Evolutionary conservation across 2,329 filamentous ascomycete species (phyloP).

Genomic region (Alternaria gansuensis): DNA sequence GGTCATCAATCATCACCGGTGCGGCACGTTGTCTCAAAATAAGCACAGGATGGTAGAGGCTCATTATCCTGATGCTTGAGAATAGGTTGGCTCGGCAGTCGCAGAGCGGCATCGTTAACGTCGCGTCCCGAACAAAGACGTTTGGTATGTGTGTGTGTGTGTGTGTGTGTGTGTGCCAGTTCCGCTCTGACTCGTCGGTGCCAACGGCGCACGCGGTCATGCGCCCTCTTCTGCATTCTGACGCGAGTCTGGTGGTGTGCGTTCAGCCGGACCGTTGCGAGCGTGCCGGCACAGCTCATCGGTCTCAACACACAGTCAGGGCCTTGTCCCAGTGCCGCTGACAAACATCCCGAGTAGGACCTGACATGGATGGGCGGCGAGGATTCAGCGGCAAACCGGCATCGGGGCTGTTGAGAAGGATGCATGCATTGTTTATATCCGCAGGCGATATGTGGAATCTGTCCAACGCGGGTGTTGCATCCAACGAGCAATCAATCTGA

Average conservation of each 20-base stretch:
- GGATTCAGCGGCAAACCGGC: constrained; percentile 13
- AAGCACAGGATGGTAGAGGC: constrained; percentile 20
- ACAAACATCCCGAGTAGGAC: constrained; percentile 5
- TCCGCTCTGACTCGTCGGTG: constrained; percentile 15
- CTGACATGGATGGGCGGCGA: constrained; percentile 9
- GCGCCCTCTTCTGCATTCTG: constrained; percentile 7
- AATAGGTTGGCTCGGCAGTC: constrained; percentile 21
- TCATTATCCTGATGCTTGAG: constrained; percentile 18
- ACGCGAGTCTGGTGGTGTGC: constrained; percentile 6
- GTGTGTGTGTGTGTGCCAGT: constrained; percentile 7
- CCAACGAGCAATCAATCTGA: constrained; percentile 4
- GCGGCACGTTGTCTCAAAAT: constrained; percentile 18
- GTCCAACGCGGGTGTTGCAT: constrained; percentile 1
- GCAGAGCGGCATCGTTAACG: constrained; percentile 23
- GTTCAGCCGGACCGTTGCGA: constrained; percentile 14
- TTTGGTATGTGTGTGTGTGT: constrained; percentile 2
- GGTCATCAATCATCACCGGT: constrained; percentile 13
- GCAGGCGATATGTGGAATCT: not conserved
- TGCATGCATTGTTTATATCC: constrained; percentile 6
- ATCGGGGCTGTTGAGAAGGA: constrained; percentile 9
- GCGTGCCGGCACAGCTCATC: constrained; percentile 9
- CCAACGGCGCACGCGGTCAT: constrained; percentile 13
- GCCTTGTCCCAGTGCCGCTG: constrained; percentile 9
- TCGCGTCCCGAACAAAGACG: constrained; percentile 10
- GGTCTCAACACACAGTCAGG: constrained; percentile 10